These are phyloP conservation scores for Colletotrichum eleusines DNA, from an alignment of 2,329 filamentous ascomycete genomes.

Conservation along the genomic window DNA sequence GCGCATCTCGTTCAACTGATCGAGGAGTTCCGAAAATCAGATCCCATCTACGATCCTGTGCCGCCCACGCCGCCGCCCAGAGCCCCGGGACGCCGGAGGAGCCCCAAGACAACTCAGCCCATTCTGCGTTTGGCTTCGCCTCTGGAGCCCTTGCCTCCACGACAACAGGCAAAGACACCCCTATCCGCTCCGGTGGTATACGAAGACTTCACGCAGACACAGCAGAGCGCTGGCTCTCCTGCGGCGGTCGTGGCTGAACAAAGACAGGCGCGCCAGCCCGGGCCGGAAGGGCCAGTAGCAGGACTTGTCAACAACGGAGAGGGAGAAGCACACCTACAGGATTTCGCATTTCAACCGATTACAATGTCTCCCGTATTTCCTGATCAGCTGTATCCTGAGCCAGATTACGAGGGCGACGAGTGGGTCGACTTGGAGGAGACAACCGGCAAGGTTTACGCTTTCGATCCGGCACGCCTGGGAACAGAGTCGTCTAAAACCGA, in stretches of 20 bases:
- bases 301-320: slow-evolving; percentile 45
- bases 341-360: slow-evolving; percentile 15
- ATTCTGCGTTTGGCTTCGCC: slow-evolving; percentile 26
- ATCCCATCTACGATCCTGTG: slow-evolving; percentile 36
- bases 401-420: slow-evolving; percentile 44
- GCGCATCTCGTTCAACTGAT: slow-evolving; percentile 32
- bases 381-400: slow-evolving; percentile 42
- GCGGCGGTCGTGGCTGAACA: slow-evolving; percentile 12
- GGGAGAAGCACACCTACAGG: slow-evolving; percentile 29
- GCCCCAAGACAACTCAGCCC: slow-evolving; percentile 14
- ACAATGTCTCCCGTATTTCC: slow-evolving; percentile 40
- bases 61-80: slow-evolving; percentile 37
- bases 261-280: background rate
- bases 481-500: slow-evolving; percentile 45
- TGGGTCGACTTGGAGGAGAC: slow-evolving; percentile 47
- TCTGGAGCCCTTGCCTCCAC: background rate
- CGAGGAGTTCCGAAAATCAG: slow-evolving; percentile 35
- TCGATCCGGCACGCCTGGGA: slow-evolving; percentile 39
- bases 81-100: slow-evolving; percentile 26
- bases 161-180: slow-evolving; percentile 27
- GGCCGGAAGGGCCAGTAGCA: slow-evolving; percentile 25
- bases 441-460: slow-evolving; percentile 46
- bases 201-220: slow-evolving; percentile 1
- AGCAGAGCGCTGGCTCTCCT: background rate
- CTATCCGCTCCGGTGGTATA: slow-evolving; percentile 18